These are phyloP conservation scores for Nicotiana benthamiana DNA, from an alignment of 257 asterid genomes.

Conservation along the genomic window DNA sequence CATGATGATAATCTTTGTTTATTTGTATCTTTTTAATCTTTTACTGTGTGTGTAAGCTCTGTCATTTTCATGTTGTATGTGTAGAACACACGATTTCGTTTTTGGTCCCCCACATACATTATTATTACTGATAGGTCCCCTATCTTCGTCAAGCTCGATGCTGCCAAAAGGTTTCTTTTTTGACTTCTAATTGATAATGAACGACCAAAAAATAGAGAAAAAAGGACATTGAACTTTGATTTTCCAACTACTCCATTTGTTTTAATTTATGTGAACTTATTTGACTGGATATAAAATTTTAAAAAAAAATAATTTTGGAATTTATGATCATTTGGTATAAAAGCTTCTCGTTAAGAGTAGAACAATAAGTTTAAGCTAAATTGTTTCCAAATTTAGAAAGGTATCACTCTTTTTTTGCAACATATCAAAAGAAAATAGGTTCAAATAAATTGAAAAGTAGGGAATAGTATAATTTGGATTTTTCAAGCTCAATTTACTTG, in stretches of 20 bases:
- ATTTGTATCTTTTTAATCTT: background rate
- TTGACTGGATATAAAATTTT: too few relatives aligned
- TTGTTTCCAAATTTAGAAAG: too few relatives aligned
- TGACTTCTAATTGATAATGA: background rate
- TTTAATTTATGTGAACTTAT: too few relatives aligned
- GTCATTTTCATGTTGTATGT: conserved; percentile 34
- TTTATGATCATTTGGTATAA: too few relatives aligned
- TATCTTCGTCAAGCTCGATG: background rate
- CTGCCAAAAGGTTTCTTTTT: background rate
- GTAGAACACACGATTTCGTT: conserved; percentile 34
- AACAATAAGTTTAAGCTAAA: too few relatives aligned
- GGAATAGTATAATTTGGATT: background rate
- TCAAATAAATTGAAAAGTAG: too few relatives aligned
- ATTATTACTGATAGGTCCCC: background rate
- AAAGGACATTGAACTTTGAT: background rate
- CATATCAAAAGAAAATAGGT: too few relatives aligned
- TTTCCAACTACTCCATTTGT: background rate
- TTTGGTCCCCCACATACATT: conserved; percentile 1
- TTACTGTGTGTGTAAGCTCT: background rate
- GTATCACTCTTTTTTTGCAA: too few relatives aligned
- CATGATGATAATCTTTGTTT: background rate
- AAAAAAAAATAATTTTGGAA: too few relatives aligned
- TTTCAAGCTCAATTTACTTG: background rate
- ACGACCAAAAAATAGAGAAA: too few relatives aligned
- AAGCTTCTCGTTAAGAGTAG: too few relatives aligned